Evolutionary conservation across 352 stramenopile genomes (phyloP), one percentile per base, ranked within the genome.

Genomic region (Phytophthora hibernalis): DNA sequence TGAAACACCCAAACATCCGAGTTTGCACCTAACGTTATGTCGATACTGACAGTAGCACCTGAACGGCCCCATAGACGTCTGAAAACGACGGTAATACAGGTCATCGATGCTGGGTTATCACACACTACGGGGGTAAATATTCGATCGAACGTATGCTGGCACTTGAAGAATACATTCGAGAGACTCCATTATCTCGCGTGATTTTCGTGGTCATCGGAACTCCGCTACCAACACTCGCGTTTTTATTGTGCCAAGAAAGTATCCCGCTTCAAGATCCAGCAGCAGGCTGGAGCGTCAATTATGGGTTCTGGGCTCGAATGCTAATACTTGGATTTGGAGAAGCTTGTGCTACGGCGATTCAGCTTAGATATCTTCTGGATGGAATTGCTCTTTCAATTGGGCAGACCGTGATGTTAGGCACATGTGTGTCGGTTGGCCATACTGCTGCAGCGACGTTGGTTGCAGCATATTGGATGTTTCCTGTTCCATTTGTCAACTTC

Each of bases 51-150:
- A 15, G 31, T 3, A 52, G 13, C 22, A 21, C 45, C 16, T 22
- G 8, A 38, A 47, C 15, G 2, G 1, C 40, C 9, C 8, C 40
- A 22, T 5, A 28, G 8, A 16, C 48, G n/a, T 15, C 9, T 54
- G 28, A 54, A 54, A n/a, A n/a, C 26, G 28, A 28, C 16, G 26
- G 18, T 38, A 16, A 26, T 40, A n/a, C 15, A 37, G 8, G 4
- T 40, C 7, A n/a, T 18, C 28, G 28, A 52, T 21, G 26, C 12
- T 5, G 52, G 54, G 40, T 45, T 45, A 7, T 61, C 26, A 61
- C 53, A 16, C 53, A 61, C 18, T 61, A 52, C 21, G 53, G 53
- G 42, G 54, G 54, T 1, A 54, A 54, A 42, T 54, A 54, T 26
- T 54, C 48, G 5, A 40, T 54, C 10, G 26, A 54, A 26, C 26